A percentile compares a stretch with the other conserved stretches of the same genome.
Evolutionary conservation across 495 filamentous ascomycete species (phyloP).

Genomic region (Corynascus novoguineensis): DNA sequence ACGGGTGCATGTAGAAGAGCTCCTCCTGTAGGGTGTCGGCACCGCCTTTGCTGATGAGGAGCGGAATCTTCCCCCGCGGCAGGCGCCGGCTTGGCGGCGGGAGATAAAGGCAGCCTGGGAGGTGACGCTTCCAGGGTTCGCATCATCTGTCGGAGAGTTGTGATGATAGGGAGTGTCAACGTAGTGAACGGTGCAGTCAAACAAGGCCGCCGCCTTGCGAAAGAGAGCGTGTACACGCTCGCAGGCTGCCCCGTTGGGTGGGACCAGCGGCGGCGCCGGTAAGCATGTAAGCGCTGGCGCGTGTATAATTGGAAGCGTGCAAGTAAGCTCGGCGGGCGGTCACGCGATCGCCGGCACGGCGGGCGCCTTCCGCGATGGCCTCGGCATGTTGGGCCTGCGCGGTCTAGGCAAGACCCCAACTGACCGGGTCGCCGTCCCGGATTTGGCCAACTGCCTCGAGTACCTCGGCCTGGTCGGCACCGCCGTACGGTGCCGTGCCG

Average conservation of each 20-base stretch:
- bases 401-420: constrained; percentile 37
- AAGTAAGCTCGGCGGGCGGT: constrained; percentile 32
- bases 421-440: constrained; percentile 35
- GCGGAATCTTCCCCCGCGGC: constrained; percentile 30
- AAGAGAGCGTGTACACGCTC: constrained; percentile 22
- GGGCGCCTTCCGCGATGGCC: constrained; percentile 30
- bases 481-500: constrained; percentile 30
- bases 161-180: constrained; percentile 43
- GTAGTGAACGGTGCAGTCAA: constrained; percentile 18
- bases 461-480: constrained; percentile 40
- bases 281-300: constrained; percentile 36
- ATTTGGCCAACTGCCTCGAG: constrained; percentile 37
- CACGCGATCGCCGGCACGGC: constrained; percentile 17
- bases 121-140: constrained; percentile 14
- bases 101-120: constrained; percentile 43
- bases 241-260: background rate
- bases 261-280: constrained; percentile 6
- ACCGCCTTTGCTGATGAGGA: constrained; percentile 39
- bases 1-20: constrained; percentile 33
- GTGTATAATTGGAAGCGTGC: constrained; percentile 40
- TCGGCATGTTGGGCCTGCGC: constrained; percentile 29
- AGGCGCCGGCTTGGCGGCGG: constrained; percentile 21
- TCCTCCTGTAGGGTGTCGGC: constrained; percentile 46
- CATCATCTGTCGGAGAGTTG: too few relatives aligned
- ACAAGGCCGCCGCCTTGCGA: constrained; percentile 15